These are phyloP conservation scores for Geranomyces michiganensis DNA, from an alignment of 192 early-diverging fungal genomes.

Conservation along the genomic window DNA sequence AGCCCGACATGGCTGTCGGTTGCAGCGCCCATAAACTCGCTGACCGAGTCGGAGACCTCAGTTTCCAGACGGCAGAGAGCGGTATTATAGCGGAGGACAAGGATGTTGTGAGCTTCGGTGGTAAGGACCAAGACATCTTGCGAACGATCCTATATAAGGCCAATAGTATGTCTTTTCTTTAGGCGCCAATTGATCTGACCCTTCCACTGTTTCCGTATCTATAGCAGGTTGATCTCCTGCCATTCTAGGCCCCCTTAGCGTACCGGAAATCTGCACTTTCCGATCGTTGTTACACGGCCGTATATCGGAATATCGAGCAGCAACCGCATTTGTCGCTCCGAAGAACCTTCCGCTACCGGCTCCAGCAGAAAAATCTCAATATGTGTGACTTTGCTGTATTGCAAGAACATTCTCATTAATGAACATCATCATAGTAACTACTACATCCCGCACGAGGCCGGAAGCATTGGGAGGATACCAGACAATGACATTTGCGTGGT, in stretches of 20 bases:
- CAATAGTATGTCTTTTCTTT: too few relatives aligned
- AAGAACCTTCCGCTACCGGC: slow-evolving; percentile 13
- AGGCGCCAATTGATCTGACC: too few relatives aligned
- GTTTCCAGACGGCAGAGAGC: slow-evolving; percentile 54
- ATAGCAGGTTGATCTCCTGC: too few relatives aligned
- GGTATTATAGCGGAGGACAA: slow-evolving; percentile 70
- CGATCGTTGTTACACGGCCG: slow-evolving; percentile 67
- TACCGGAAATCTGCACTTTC: slow-evolving; percentile 53
- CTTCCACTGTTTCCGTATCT: too few relatives aligned
- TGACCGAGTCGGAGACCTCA: slow-evolving; percentile 64
- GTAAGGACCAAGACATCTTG: slow-evolving; percentile 66
- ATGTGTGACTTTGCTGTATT: slow-evolving; percentile 39
- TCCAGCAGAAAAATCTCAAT: slow-evolving; percentile 39
- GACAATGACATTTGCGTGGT: slow-evolving; percentile 72
- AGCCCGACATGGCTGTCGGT: slow-evolving; percentile 55
- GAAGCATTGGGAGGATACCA: slow-evolving; percentile 50
- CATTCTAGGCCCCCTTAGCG: background rate
- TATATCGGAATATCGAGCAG: slow-evolving; percentile 65
- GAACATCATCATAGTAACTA: background rate
- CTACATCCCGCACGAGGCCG: background rate
- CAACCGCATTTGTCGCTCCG: slow-evolving; percentile 43
- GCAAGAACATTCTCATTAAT: background rate
- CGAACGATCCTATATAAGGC: slow-evolving; percentile 2
- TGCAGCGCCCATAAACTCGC: slow-evolving; percentile 59
- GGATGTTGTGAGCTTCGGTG: slow-evolving; percentile 70